Evolutionary conservation across 192 early-diverging fungal species (phyloP).

Genomic region (Coemansia sp.): DNA sequence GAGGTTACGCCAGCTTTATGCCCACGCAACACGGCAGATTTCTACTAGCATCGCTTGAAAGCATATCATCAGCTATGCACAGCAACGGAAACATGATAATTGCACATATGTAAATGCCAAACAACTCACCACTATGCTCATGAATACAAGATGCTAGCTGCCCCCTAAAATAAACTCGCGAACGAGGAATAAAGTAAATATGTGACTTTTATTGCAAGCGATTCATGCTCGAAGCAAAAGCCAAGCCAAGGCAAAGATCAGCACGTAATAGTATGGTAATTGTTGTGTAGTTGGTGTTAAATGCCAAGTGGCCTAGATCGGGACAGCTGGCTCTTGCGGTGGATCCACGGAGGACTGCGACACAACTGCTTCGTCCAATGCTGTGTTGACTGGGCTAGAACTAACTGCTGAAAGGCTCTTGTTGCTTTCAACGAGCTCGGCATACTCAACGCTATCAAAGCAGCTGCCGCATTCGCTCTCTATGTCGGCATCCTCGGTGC

Average conservation of each 20-base stretch:
- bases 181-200: neutral
- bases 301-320: neutral
- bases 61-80: neutral
- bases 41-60: neutral
- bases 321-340: neutral
- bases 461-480: slow-evolving; percentile 5
- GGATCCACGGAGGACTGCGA: neutral
- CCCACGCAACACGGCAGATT: slow-evolving; percentile 6
- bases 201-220: neutral
- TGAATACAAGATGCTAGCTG: neutral
- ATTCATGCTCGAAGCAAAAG: no score
- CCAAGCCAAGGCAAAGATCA: no score
- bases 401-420: neutral
- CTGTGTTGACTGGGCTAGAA: neutral
- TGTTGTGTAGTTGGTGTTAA: neutral
- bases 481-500: neutral
- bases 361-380: neutral
- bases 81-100: no score
- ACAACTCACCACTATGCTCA: neutral
- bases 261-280: neutral
- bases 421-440: slow-evolving; percentile 1
- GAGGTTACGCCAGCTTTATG: slow-evolving; percentile 28
- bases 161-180: neutral
- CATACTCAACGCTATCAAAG: slow-evolving; percentile 3
- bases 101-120: neutral